phyloP scores from a whole-genome alignment of 345 rosid species.

The Dovyalis caffra region DNA sequence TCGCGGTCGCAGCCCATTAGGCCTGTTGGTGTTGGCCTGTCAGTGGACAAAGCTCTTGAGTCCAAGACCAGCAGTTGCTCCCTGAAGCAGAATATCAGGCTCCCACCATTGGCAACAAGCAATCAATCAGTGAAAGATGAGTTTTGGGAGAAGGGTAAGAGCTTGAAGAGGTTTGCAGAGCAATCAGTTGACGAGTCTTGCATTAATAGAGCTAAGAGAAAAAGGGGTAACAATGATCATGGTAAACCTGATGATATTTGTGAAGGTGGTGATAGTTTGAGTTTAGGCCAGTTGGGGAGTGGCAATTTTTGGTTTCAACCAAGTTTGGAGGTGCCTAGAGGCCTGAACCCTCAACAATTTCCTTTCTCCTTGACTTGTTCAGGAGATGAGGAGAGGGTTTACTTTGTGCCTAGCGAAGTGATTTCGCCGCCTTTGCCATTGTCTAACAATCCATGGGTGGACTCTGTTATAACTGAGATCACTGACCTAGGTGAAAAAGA shows the following conservation, averaged over 20 bases:
- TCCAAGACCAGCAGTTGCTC: conserved; percentile 58
- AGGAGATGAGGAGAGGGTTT: conserved; percentile 64
- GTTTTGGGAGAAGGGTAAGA: conserved; percentile 70
- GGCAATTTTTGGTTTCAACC: conserved; percentile 77
- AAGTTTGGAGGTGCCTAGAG: conserved; percentile 34
- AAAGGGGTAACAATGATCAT: conserved; percentile 40
- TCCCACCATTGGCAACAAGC: conserved; percentile 81
- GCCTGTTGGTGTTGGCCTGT: conserved; percentile 63
- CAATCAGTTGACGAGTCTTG: conserved; percentile 55
- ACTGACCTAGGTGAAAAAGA: conserved; percentile 67
- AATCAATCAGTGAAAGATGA: conserved; percentile 45
- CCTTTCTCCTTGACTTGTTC: conserved; percentile 76
- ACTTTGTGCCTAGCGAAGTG: conserved; percentile 68
- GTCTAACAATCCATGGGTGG: conserved; percentile 75
- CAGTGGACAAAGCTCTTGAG: conserved; percentile 67
- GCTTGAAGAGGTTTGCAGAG: conserved; percentile 82
- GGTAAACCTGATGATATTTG: conserved; percentile 14
- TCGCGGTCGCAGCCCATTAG: conserved; percentile 63
- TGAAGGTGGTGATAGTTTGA: conserved; percentile 47
- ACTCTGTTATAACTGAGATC: conserved; percentile 69
- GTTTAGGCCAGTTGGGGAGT: conserved; percentile 42
- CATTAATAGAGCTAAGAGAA: conserved; percentile 69
- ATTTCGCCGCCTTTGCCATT: conserved; percentile 61
- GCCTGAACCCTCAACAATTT: conserved; percentile 45
- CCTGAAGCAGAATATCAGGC: conserved; percentile 78